Conservation (phyloP, 169 alveolate species). For the Besnoitia besnoiti region DNA sequence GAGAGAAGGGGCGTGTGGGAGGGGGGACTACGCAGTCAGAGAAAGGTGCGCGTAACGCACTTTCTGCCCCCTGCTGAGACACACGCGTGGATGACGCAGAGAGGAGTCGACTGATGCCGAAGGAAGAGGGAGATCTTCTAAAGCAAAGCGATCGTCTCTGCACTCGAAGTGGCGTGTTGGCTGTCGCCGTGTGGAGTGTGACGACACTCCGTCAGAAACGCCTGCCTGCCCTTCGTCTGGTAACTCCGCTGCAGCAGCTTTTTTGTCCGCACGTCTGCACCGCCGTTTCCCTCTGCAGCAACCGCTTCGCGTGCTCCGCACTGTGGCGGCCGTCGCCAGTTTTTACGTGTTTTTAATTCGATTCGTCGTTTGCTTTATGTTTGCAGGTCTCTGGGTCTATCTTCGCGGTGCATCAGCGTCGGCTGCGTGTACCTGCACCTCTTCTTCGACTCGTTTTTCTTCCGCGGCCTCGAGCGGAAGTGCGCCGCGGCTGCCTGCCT, state of each 20-base stretch:
- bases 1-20: no score
- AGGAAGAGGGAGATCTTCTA: no score
- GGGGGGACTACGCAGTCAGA: background rate
- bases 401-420: conserved; percentile 27
- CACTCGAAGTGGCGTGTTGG: no score
- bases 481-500: conserved; percentile 16
- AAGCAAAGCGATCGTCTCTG: no score
- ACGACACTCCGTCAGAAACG: background rate
- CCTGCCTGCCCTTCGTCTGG: background rate
- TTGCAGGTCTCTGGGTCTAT: conserved; percentile 33
- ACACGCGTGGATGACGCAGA: no score
- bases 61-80: no score
- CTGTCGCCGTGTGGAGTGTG: no score
- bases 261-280: background rate
- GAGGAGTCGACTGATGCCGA: no score
- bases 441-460: conserved; percentile 26
- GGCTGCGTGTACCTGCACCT: conserved; percentile 21
- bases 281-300: background rate
- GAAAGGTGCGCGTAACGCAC: no score
- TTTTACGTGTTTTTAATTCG: background rate
- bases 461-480: conserved; percentile 3
- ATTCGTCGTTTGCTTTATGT: background rate
- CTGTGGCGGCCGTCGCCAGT: background rate
- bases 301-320: background rate
- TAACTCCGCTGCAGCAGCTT: background rate